Base-by-base conservation (phyloP, 148 eudicot genomes). In the Rhododendron vialii region DNA sequence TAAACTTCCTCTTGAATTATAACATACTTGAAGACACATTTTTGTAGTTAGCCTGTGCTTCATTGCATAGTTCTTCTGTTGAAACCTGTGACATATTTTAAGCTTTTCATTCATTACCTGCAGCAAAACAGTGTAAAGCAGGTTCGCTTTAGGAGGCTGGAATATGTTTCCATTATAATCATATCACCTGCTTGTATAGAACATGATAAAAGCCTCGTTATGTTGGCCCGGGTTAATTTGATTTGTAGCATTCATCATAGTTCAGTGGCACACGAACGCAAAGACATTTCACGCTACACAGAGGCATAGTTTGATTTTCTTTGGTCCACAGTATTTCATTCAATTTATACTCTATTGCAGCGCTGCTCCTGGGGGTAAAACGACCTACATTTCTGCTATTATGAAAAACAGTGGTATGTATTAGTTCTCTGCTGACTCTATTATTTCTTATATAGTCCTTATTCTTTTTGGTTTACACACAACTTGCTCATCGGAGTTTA, bases 331-430 rank as follows among this genome's bases (percentile, higher is more conserved):
- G 36, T 69, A 69, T 55, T 55, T 55, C 20, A 55, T 53, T 24
- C 43, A 57, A n/a, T 71, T 83, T 78, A 9, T 65, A 4, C 35
- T 84, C 75, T 76, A 76, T 85, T 92, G 86, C 90, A 95, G 98
- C 74, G 99, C 99, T 89, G 98, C 99, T 83, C 99, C 99, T 86
- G 99, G 99, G 88, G 99, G 99, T 67, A 96, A 97, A 92, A 94
- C 99, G 59, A 95, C 98, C 51, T 95, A 97, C 83, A 85, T 95
- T 87, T 94, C 98, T 81, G 93, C 98, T 61, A 94, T 95, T 67
- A 97, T 97, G 99, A 95, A 95, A 87, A 96, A 96, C 87, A 96
- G 95, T 84, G 98, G 98, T 96, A 88, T 80, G 87, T 78, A 75
- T 71, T 81, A 14, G 48, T 83, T 48, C 61, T 24, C 33, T 13